Percentiles rank a stretch among this genome's conserved stretches.
These are phyloP conservation scores for Prunus armeniaca DNA, from an alignment of 306 rosid genomes.

Conservation along the genomic window DNA sequence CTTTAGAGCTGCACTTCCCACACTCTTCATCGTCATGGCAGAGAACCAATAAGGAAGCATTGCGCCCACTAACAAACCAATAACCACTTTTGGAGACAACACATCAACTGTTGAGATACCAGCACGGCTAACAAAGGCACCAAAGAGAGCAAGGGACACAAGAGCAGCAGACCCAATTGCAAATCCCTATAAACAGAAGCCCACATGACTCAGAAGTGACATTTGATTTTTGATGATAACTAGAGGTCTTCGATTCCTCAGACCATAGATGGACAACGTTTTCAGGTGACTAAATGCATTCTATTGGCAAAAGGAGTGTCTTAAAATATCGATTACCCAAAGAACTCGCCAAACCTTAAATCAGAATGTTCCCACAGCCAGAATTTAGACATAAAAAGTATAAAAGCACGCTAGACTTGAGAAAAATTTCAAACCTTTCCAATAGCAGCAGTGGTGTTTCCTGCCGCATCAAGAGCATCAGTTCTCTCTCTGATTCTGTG, in stretches of 20 bases:
- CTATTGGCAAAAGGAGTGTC: neutral
- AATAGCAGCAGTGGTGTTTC: conserved; percentile 97
- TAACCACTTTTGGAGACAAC: conserved; percentile 86
- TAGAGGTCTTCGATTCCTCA: neutral
- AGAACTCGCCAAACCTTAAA: neutral
- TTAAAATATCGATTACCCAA: neutral
- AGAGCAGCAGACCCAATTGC: conserved; percentile 98
- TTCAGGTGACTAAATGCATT: neutral
- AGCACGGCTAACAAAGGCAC: conserved; percentile 97
- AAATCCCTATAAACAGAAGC: conserved; percentile 57
- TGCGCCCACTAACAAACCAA: conserved; percentile 84
- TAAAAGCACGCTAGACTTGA: neutral
- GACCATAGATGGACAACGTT: neutral
- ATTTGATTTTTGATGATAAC: neutral
- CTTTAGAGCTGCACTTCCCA: conserved; percentile 93
- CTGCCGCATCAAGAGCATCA: conserved; percentile 98
- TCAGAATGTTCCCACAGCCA: neutral
- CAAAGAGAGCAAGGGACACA: conserved; percentile 95
- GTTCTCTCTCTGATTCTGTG: conserved; percentile 92
- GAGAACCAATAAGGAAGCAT: conserved; percentile 99
- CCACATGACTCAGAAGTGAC: neutral
- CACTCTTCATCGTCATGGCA: conserved; percentile 99
- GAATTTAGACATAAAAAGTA: neutral
- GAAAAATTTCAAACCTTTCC: conserved; percentile 63
- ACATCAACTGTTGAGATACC: conserved; percentile 68